A percentile compares a stretch with the other conserved stretches of the same genome.
Evolutionary conservation across 345 rosid genomes (phyloP).

Genomic region (Carallia pectinifolia): DNA sequence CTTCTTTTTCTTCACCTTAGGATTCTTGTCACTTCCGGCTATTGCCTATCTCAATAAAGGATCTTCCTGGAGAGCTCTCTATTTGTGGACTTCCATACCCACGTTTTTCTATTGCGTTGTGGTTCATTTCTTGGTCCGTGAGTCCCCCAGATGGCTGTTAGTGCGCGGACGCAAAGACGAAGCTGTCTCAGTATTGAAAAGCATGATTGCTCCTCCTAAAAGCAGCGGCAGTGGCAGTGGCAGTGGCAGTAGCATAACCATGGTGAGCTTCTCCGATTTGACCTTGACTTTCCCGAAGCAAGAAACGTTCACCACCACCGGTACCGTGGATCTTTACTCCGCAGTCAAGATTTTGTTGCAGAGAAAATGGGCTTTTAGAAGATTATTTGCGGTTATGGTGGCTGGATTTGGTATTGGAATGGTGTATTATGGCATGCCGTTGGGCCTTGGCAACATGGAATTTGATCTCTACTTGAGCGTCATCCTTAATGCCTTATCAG

Average conservation of each 20-base stretch:
- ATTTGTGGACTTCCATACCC: conserved; percentile 14
- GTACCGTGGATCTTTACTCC: conserved; percentile 38
- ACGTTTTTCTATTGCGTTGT: neutral
- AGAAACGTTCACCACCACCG: conserved; percentile 4
- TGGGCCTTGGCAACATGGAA: conserved; percentile 47
- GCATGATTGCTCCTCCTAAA: conserved; percentile 28
- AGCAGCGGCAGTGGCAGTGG: neutral
- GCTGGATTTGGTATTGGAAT: conserved; percentile 60
- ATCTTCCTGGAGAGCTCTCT: conserved; percentile 16
- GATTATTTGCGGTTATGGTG: conserved; percentile 38
- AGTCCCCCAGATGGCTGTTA: conserved; percentile 25
- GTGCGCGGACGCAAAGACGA: conserved; percentile 26
- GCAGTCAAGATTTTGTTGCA: conserved; percentile 41
- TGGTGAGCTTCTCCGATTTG: conserved; percentile 38
- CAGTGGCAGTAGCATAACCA: neutral
- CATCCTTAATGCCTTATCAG: conserved; percentile 59
- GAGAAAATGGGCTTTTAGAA: conserved; percentile 51
- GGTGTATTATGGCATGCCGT: conserved; percentile 75
- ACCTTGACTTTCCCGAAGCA: conserved; percentile 14
- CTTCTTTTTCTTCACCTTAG: conserved; percentile 18
- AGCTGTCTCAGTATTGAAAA: conserved; percentile 48
- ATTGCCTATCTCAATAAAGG: conserved; percentile 11
- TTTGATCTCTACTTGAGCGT: conserved; percentile 63
- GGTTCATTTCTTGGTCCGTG: neutral
- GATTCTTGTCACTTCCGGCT: conserved; percentile 24